phyloP scores from a whole-genome alignment of 768 basidiomycete genomes.

The Asterophora parasitica region DNA sequence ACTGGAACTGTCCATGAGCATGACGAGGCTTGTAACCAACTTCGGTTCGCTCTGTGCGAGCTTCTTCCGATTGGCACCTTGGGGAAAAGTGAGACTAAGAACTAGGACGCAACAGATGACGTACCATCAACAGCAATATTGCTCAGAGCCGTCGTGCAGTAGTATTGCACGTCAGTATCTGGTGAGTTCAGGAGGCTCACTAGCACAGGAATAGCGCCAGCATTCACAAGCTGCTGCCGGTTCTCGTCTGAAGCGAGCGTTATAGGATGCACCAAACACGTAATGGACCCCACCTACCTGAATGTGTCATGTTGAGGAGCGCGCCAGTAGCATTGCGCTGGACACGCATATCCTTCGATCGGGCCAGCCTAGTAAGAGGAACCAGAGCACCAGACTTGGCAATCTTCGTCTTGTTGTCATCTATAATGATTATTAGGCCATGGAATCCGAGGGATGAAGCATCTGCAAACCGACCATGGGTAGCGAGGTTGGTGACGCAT shows the following conservation, averaged over 20 bases:
- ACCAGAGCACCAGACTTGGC: conserved; percentile 99
- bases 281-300: conserved; percentile 49
- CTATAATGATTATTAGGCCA: conserved; percentile 34
- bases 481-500: conserved; percentile 97
- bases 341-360: conserved; percentile 98
- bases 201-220: conserved; percentile 95
- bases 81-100: not conserved
- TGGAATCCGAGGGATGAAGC: conserved; percentile 11
- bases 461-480: conserved; percentile 66
- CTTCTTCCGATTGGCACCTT: conserved; percentile 88
- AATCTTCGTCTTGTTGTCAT: conserved; percentile 99
- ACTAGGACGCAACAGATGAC: conserved; percentile 1
- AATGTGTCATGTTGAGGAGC: conserved; percentile 98
- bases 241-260: conserved; percentile 73
- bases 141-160: conserved; percentile 96
- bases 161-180: conserved; percentile 99
- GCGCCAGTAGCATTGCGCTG: conserved; percentile 99
- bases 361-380: conserved; percentile 90
- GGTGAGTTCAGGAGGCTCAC: conserved; percentile 91
- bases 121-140: conserved; percentile 97
- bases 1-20: conserved; percentile 95
- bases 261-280: conserved; percentile 4
- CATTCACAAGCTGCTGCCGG: conserved; percentile 95
- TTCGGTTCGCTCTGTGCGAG: conserved; percentile 92
- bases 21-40: conserved; percentile 88